Conservation (phyloP, 139 green algal genomes). For the Coelastrella sp. region DNA sequence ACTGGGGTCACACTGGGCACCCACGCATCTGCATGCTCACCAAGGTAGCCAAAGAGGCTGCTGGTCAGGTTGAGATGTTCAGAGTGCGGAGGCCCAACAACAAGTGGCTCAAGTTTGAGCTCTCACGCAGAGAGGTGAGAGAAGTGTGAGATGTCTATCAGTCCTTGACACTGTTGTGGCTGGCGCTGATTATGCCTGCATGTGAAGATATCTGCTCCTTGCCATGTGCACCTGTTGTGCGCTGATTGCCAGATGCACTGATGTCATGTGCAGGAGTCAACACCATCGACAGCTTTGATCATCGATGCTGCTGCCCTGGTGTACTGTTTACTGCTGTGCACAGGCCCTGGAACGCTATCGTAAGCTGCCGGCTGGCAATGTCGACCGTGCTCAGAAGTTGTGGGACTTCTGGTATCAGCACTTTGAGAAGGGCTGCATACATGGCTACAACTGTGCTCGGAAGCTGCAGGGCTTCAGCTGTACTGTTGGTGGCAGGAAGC, state of each 20-base stretch:
- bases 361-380: background rate
- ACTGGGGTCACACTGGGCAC: conserved; percentile 15
- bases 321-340: background rate
- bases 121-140: conserved; percentile 8
- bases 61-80: background rate
- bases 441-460: conserved; percentile 4
- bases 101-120: background rate
- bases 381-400: background rate
- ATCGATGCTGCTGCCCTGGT: background rate
- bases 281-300: too few relatives aligned
- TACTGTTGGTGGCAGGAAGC: background rate
- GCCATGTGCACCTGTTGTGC: too few relatives aligned
- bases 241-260: too few relatives aligned
- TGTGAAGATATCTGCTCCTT: too few relatives aligned
- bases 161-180: too few relatives aligned
- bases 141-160: background rate
- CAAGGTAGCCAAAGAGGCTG: background rate
- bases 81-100: conserved; percentile 33
- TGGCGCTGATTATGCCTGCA: too few relatives aligned
- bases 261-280: too few relatives aligned
- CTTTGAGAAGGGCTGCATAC: conserved; percentile 32
- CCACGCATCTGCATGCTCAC: conserved; percentile 40
- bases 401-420: conserved; percentile 44
- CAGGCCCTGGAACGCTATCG: background rate
- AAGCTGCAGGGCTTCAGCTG: background rate